Evolutionary conservation across 1,284 basidiomycete genomes (phyloP).

Genomic region (Trametes hirsuta): DNA sequence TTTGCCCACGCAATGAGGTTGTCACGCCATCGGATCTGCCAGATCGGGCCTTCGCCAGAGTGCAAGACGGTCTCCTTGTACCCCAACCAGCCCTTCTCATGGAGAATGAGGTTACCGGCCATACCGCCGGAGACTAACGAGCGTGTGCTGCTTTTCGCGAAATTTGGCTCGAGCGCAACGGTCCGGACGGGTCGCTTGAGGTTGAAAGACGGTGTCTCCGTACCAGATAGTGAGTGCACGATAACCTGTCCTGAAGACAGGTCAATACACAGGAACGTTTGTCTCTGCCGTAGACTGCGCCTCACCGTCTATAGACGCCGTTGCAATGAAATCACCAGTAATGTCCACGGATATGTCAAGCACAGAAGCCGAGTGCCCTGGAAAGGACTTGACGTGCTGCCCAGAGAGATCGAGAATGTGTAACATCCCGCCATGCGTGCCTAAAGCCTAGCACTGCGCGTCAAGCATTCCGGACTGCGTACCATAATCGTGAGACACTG

Average conservation of each 20-base stretch:
- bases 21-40: constrained; percentile 88
- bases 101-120: constrained; percentile 83
- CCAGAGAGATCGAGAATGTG: constrained; percentile 85
- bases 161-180: constrained; percentile 90
- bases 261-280: neutral
- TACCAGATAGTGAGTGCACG: constrained; percentile 82
- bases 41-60: constrained; percentile 92
- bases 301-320: constrained; percentile 93
- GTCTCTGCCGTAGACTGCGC: neutral
- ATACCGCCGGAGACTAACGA: constrained; percentile 94
- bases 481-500: constrained; percentile 26
- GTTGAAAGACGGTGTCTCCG: constrained; percentile 89
- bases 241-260: constrained; percentile 78
- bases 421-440: constrained; percentile 91
- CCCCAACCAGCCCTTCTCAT: constrained; percentile 97
- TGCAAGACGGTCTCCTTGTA: constrained; percentile 91
- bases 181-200: constrained; percentile 92
- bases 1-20: constrained; percentile 96
- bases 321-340: constrained; percentile 89
- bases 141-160: constrained; percentile 80
- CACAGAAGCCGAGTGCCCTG: constrained; percentile 91
- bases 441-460: constrained; percentile 63
- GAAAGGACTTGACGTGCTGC: constrained; percentile 86
- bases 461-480: neutral
- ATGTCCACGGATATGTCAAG: constrained; percentile 86